Evolutionary conservation across 2,329 filamentous ascomycete species (phyloP).

Genomic region (Colletotrichum horii): DNA sequence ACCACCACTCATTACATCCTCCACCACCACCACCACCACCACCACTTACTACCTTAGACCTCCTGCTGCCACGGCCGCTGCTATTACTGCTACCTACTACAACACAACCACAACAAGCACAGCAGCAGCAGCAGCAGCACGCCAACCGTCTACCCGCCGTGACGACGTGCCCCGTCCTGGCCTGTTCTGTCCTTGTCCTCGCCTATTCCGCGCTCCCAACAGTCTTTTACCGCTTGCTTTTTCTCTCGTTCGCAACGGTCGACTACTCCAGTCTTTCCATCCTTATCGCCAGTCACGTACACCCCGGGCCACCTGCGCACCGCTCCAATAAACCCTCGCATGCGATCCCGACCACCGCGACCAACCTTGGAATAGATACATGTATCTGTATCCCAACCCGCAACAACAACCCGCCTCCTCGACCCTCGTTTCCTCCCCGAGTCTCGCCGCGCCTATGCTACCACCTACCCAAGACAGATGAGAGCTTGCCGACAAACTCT

Average conservation of each 20-base stretch:
- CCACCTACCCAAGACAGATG: constrained; percentile 13
- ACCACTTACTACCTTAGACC: not conserved
- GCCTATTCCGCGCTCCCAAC: constrained; percentile 11
- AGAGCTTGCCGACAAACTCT: constrained; percentile 12
- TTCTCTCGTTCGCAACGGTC: constrained; percentile 11
- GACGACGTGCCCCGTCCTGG: constrained; percentile 8
- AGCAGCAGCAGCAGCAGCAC: not conserved
- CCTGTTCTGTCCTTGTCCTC: not conserved
- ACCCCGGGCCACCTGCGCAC: not conserved
- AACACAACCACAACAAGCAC: not conserved
- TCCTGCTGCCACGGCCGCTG: not conserved
- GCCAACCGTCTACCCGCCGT: constrained; percentile 6
- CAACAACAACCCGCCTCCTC: not conserved
- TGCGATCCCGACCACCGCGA: constrained; percentile 6
- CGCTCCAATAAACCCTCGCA: constrained; percentile 6
- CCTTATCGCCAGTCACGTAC: not conserved
- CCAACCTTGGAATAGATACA: constrained; percentile 2
- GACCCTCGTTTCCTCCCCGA: not conserved
- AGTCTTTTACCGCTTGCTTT: constrained; percentile 12
- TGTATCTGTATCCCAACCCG: not conserved
- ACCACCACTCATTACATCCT: not conserved
- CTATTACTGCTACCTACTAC: not conserved
- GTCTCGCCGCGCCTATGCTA: constrained; percentile 17
- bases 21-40: not conserved
- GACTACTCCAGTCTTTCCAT: constrained; percentile 8